Base-by-base conservation (phyloP, 2,329 filamentous ascomycete genomes). In the Xylariaceae sp. region DNA sequence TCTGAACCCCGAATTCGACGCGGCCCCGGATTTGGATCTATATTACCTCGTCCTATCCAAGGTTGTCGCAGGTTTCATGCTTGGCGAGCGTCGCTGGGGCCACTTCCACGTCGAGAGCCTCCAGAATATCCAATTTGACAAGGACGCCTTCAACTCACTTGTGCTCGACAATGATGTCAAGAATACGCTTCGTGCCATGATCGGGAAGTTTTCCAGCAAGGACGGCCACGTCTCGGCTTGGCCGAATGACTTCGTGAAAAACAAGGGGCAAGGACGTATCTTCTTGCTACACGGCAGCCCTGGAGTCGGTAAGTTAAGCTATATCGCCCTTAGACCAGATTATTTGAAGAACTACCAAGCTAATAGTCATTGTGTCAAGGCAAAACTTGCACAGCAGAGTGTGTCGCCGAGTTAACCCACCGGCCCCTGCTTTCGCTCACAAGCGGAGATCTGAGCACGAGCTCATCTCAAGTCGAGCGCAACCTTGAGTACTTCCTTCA, bases 361-460 rank as follows among this genome's bases (percentile, higher is more conserved):
- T n/a, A n/a, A n/a, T n/a, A n/a, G n/a, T n/a, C n/a, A n/a, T n/a
- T n/a, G n/a, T n/a, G n/a, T n/a, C n/a, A n/a, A 54, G 52, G 76
- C 45, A 80, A 80, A 63, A 80, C 76, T 0, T 74, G 75, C 57
- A 80, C 76, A 2, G 75, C 74, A 11, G 75, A 80, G 58, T 74
- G 74, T 33, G 67, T 78, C 3, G 74, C 75, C 5, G 75, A 79
- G 59, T 63, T 74, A 19, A 71, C 70, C 33, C 68, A 67, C 21
- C 69, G 72, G 0, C 77, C 76, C 3, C 69, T 80, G 6, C 70
- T 79, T 44, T 67, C 70, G 1, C 67, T 80, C 16, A 75, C 73
- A 1, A 70, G 65, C 37, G 74, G 74, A 23, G 74, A 78, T 52
- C 62, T 79, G 20, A 67, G 66, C 49, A 67, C 68, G 8, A 57